These are phyloP conservation scores for Epicoccum sorghinum DNA, from an alignment of 2,329 filamentous ascomycete genomes.

Conservation along the genomic window DNA sequence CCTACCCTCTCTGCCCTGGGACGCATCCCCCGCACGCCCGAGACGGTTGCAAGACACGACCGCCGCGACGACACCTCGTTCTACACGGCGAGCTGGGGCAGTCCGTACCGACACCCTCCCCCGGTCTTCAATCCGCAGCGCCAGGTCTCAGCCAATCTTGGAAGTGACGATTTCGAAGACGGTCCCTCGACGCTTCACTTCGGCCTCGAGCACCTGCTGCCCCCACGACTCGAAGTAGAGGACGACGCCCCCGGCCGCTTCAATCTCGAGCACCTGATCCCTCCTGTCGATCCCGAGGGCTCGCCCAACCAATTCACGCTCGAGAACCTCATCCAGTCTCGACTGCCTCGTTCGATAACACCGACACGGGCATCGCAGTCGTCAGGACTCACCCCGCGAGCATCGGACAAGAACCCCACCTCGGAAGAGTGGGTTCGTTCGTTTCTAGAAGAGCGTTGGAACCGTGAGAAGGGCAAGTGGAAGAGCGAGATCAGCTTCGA, in stretches of 20 bases:
- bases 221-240: conserved; percentile 39
- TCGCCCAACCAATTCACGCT: conserved; percentile 47
- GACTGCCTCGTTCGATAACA: conserved; percentile 37
- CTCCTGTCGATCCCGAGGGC: conserved; percentile 38
- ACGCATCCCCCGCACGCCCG: conserved; percentile 42
- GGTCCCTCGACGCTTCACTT: conserved; percentile 46
- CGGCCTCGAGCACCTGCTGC: conserved; percentile 48
- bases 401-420: conserved; percentile 51
- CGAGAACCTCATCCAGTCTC: conserved; percentile 48
- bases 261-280: conserved; percentile 49
- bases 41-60: conserved; percentile 41
- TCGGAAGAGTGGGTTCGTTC: conserved; percentile 87
- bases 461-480: conserved; percentile 78
- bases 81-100: conserved; percentile 87
- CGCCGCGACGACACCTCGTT: conserved; percentile 58
- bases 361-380: conserved; percentile 30
- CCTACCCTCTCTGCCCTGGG: conserved; percentile 42
- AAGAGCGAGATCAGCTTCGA: conserved; percentile 74
- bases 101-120: conserved; percentile 76
- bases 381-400: conserved; percentile 34
- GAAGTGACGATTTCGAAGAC: conserved; percentile 49
- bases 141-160: conserved; percentile 36
- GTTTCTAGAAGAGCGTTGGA: conserved; percentile 73
- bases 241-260: conserved; percentile 44
- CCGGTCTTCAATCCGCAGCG: conserved; percentile 49